A percentile compares a stretch with the other conserved stretches of the same genome.
Conservation (phyloP, 2,329 filamentous ascomycete species). For the Hypoxylon sp. region DNA sequence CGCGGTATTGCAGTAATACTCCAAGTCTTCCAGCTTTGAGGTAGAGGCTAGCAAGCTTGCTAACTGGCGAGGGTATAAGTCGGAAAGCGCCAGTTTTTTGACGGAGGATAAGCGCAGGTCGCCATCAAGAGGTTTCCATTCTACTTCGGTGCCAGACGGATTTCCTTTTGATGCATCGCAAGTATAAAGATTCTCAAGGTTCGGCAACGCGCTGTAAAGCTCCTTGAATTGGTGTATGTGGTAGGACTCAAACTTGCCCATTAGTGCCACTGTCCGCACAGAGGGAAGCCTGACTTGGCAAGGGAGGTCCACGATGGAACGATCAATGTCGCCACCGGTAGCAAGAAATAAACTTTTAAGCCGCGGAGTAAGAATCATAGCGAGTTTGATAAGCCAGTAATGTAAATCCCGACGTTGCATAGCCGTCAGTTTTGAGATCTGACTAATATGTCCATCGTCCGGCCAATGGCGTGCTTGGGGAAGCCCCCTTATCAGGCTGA, state of each 20-base stretch:
- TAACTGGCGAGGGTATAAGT: constrained; percentile 28
- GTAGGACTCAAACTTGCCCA: neutral
- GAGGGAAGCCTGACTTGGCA: neutral
- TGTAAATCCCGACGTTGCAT: neutral
- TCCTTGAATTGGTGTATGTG: neutral
- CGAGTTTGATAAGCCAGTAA: constrained; percentile 1
- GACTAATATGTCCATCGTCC: neutral
- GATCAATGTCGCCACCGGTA: neutral
- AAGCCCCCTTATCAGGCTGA: neutral
- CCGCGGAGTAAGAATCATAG: neutral
- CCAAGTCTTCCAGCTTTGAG: constrained; percentile 1
- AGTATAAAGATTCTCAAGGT: constrained; percentile 1
- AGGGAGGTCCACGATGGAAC: neutral
- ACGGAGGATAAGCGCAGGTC: neutral
- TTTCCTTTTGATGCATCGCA: neutral
- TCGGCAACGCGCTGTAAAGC: neutral
- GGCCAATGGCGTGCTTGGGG: neutral
- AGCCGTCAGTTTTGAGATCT: neutral
- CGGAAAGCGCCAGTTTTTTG: neutral
- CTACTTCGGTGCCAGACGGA: neutral
- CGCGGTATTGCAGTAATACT: too few species aligned
- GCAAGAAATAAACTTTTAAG: constrained; percentile 1
- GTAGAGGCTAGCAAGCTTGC: neutral
- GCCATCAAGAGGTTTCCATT: neutral
- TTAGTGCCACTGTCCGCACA: neutral